Evolutionary conservation across 192 early-diverging fungal genomes (phyloP).

Genomic region (Allomyces macrogynus): DNA sequence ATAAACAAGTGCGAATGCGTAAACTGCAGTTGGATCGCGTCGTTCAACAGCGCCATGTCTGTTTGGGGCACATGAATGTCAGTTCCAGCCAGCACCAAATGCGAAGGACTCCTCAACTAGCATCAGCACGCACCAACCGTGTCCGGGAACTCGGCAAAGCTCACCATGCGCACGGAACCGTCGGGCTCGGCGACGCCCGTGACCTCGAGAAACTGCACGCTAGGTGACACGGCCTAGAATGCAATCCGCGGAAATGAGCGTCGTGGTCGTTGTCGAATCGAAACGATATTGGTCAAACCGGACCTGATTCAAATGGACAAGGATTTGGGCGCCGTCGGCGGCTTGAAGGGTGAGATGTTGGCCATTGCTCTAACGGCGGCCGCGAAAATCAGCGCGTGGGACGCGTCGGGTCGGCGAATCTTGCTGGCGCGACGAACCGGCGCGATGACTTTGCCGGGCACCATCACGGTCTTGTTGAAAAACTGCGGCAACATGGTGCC

Average conservation of each 20-base stretch:
- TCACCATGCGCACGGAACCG: not conserved
- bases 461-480: not conserved
- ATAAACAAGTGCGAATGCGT: not conserved
- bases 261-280: no score
- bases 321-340: not conserved
- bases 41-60: not conserved
- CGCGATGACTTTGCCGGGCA: not conserved
- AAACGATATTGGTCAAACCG: not conserved
- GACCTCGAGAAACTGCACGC: not conserved
- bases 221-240: no score
- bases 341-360: not conserved
- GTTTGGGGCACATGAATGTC: not conserved
- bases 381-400: not conserved
- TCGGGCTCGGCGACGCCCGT: not conserved
- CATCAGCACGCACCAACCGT: not conserved
- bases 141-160: not conserved
- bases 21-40: not conserved
- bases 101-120: no score
- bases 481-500: not conserved
- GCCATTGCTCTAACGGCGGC: not conserved
- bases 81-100: no score
- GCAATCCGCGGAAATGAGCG: no score
- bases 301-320: not conserved
- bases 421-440: not conserved
- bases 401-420: not conserved